Percentiles rank a stretch among this genome's conserved stretches.
phyloP scores from a whole-genome alignment of 2,329 filamentous ascomycete species.

The Cladosporium sp. region DNA sequence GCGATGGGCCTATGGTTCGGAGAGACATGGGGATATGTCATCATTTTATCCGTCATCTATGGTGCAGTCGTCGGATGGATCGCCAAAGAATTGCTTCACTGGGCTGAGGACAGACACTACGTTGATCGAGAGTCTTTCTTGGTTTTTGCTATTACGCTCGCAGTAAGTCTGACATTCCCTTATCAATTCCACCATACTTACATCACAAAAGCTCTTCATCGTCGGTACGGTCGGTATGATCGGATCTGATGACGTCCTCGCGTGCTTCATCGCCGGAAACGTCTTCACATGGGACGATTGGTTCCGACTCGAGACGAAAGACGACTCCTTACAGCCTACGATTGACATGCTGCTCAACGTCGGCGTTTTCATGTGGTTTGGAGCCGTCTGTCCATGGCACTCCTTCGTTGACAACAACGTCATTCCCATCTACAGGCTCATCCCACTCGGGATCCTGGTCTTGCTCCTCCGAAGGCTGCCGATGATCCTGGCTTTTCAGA shows the following conservation, averaged over 20 bases:
- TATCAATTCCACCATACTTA: not conserved
- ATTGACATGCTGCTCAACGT: constrained; percentile 94
- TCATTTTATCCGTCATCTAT: constrained; percentile 73
- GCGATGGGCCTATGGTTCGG: constrained; percentile 80
- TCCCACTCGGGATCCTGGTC: constrained; percentile 70
- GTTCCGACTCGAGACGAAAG: constrained; percentile 83
- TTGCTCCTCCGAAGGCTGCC: constrained; percentile 74
- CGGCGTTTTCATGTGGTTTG: constrained; percentile 85
- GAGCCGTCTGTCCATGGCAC: constrained; percentile 77
- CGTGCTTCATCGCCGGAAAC: constrained; percentile 90
- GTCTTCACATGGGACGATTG: constrained; percentile 90
- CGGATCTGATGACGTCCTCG: constrained; percentile 83
- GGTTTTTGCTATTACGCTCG: constrained; percentile 78
- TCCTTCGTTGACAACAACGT: constrained; percentile 64
- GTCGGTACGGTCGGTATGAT: constrained; percentile 82
- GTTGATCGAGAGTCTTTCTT: constrained; percentile 85
- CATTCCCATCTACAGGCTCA: constrained; percentile 68
- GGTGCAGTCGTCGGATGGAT: constrained; percentile 75
- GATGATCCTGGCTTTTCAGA: constrained; percentile 69
- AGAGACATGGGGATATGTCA: constrained; percentile 80
- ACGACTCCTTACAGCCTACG: constrained; percentile 89
- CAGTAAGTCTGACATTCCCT: constrained; percentile 46
- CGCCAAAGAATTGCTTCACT: constrained; percentile 77
- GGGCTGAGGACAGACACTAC: constrained; percentile 74
- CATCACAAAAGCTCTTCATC: constrained; percentile 61